Conservation (phyloP, 257 asterid species). For the Plectranthus barbatus region DNA sequence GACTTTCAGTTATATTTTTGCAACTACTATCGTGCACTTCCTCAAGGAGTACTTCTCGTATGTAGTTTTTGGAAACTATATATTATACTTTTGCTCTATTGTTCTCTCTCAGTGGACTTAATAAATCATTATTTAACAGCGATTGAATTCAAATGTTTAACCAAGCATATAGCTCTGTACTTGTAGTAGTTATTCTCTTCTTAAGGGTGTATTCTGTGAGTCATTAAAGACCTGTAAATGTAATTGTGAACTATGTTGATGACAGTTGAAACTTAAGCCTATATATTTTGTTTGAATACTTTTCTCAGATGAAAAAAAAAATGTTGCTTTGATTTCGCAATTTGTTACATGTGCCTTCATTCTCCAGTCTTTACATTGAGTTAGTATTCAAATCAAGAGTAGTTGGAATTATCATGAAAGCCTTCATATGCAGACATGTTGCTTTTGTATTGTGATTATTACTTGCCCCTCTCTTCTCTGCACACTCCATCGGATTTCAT, state of each 20-base stretch:
- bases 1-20: not conserved
- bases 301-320: too few species aligned
- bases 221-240: not conserved
- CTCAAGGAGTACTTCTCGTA: not conserved
- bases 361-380: too few species aligned
- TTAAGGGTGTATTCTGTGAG: not conserved
- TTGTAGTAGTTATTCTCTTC: not conserved
- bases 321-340: too few species aligned
- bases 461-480: too few species aligned
- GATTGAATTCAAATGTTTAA: not conserved
- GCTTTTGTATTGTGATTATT: too few species aligned
- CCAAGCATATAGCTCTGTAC: not conserved
- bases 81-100: not conserved
- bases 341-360: too few species aligned
- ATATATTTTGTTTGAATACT: too few species aligned
- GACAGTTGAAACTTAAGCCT: too few species aligned
- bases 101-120: not conserved
- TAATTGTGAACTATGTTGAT: not conserved
- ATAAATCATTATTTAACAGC: not conserved
- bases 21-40: not conserved
- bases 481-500: too few species aligned
- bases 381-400: too few species aligned
- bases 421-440: too few species aligned
- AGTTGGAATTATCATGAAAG: too few species aligned
- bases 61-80: not conserved